Evolutionary conservation across 2,329 filamentous ascomycete species (phyloP).

Genomic region (Claviceps fusiformis): DNA sequence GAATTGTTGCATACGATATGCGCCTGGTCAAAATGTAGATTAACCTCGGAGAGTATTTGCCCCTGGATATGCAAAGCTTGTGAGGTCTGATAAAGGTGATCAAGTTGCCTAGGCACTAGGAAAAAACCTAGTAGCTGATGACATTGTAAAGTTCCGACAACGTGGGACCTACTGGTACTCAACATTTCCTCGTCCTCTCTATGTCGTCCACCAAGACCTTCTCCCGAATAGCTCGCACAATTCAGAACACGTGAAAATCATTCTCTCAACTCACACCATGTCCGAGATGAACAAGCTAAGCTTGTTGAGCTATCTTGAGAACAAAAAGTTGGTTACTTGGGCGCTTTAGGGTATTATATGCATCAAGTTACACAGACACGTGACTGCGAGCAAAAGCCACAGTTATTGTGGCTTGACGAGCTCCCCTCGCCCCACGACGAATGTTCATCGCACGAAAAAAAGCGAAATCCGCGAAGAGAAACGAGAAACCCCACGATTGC

Average conservation of each 20-base stretch:
- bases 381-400: constrained; percentile 10
- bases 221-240: background rate
- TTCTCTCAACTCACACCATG: background rate
- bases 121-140: no score
- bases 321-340: background rate
- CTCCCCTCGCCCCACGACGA: constrained; percentile 18
- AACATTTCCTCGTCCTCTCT: no score
- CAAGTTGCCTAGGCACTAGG: no score
- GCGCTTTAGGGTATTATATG: background rate
- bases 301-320: background rate
- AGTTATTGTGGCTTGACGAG: constrained; percentile 14
- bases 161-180: no score
- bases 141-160: no score
- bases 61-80: no score
- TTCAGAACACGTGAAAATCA: background rate
- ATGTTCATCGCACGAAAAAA: constrained; percentile 25
- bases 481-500: constrained; percentile 26
- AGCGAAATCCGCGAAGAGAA: constrained; percentile 23
- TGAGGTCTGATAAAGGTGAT: no score
- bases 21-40: no score
- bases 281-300: background rate
- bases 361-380: constrained; percentile 10
- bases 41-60: no score
- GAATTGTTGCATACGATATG: no score
- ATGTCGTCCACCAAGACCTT: background rate